phyloP scores from a whole-genome alignment of 1,284 basidiomycete species.

The Neonothopanus nambi region DNA sequence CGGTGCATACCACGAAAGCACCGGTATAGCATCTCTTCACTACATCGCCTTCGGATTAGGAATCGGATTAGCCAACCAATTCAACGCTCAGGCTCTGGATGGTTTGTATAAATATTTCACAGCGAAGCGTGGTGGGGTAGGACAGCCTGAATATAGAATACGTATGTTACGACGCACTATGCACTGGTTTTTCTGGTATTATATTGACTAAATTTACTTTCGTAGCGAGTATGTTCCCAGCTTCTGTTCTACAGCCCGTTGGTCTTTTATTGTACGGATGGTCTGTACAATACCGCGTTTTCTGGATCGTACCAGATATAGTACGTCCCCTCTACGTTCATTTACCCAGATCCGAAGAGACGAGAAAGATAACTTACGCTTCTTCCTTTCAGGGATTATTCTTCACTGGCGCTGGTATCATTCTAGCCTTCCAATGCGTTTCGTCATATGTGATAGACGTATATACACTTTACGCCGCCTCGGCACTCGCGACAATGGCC shows the following conservation, averaged over 20 bases:
- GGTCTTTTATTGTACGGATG: slow-evolving; percentile 35
- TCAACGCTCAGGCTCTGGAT: slow-evolving; percentile 32
- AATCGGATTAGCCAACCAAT: too few species aligned
- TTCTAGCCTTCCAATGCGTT: slow-evolving; percentile 57
- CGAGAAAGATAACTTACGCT: too few species aligned
- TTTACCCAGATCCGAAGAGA: too few species aligned
- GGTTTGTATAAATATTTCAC: slow-evolving; percentile 40
- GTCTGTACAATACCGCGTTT: slow-evolving; percentile 27
- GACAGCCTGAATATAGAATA: too few species aligned
- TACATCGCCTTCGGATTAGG: slow-evolving; percentile 43
- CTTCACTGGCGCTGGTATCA: slow-evolving; percentile 53
- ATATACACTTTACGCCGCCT: slow-evolving; percentile 67
- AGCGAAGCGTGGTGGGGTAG: slow-evolving; percentile 35
- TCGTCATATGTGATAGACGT: slow-evolving; percentile 67
- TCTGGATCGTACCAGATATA: slow-evolving; percentile 31
- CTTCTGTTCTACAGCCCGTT: too few species aligned
- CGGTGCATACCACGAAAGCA: slow-evolving; percentile 34
- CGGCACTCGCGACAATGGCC: slow-evolving; percentile 61
- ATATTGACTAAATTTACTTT: too few species aligned
- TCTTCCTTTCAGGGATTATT: slow-evolving; percentile 71
- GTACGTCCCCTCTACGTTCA: too few species aligned
- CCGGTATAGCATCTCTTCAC: slow-evolving; percentile 42
- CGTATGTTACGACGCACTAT: too few species aligned
- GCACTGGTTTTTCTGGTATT: too few species aligned
- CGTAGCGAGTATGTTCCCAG: too few species aligned